phyloP scores from a whole-genome alignment of 2,329 filamentous ascomycete genomes.

The Sporothrix brunneoviolacea region DNA sequence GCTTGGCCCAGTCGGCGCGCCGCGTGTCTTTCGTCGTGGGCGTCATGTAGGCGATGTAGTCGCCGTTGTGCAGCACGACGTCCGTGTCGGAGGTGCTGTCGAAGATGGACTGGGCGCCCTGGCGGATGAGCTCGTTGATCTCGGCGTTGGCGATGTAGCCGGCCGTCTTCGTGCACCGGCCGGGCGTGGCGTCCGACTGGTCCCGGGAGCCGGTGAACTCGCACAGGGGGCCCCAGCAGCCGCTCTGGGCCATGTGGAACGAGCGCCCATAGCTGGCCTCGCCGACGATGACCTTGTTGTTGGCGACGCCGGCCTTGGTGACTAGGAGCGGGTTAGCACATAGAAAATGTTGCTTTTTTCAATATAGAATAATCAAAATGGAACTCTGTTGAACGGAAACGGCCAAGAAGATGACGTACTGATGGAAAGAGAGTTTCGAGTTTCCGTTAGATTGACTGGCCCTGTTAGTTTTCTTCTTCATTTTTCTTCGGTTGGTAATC shows the following conservation, averaged over 20 bases:
- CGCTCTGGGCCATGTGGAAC: conserved; percentile 25
- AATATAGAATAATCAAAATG: too few relatives aligned
- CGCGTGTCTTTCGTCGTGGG: conserved; percentile 16
- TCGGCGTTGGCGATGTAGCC: conserved; percentile 35
- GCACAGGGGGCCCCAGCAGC: conserved; percentile 28
- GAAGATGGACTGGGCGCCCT: neutral
- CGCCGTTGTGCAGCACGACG: conserved; percentile 13
- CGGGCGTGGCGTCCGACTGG: conserved; percentile 26
- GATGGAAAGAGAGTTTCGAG: conserved; percentile 27
- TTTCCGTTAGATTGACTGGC: conserved; percentile 33
- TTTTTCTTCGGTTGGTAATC: neutral
- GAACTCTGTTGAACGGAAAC: too few relatives aligned
- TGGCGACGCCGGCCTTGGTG: conserved; percentile 28
- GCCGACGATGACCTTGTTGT: conserved; percentile 27
- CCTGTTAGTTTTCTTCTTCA: neutral
- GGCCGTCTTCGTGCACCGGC: conserved; percentile 29
- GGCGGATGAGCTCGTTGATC: conserved; percentile 21
- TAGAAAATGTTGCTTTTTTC: too few relatives aligned
- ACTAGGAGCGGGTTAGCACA: too few relatives aligned
- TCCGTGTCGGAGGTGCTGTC: conserved; percentile 15
- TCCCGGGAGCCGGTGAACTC: conserved; percentile 23
- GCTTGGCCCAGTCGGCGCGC: conserved; percentile 2
- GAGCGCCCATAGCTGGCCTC: conserved; percentile 28
- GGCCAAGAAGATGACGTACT: too few relatives aligned
- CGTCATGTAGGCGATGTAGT: conserved; percentile 16